phyloP scores from a whole-genome alignment of 768 basidiomycete species.

The Lactifluus subvellereus region DNA sequence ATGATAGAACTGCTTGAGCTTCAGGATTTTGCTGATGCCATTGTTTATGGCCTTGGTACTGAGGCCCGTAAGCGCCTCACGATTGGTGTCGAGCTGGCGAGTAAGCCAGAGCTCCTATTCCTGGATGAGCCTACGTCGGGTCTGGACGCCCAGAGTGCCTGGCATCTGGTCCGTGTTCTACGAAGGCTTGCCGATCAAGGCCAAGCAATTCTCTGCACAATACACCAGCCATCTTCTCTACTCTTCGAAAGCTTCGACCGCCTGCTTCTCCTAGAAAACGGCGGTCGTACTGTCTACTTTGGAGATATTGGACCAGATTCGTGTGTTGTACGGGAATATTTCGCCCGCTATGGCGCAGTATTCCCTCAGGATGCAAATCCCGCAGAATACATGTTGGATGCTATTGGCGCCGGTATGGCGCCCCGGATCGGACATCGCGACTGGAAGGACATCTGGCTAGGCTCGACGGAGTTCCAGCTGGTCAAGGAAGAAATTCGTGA shows the following conservation, averaged over 20 bases:
- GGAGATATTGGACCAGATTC: constrained; percentile 82
- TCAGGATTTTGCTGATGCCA: constrained; percentile 76
- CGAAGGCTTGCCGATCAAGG: constrained; percentile 79
- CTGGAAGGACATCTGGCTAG: constrained; percentile 82
- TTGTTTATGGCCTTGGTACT: constrained; percentile 63
- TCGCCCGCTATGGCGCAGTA: constrained; percentile 62
- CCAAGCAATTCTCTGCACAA: constrained; percentile 86
- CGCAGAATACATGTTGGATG: constrained; percentile 69
- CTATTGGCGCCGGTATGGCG: constrained; percentile 79
- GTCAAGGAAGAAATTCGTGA: constrained; percentile 32
- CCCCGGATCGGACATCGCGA: constrained; percentile 70
- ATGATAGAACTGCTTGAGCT: constrained; percentile 81
- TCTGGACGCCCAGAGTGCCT: constrained; percentile 62
- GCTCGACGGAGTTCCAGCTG: constrained; percentile 50
- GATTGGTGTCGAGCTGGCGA: constrained; percentile 87
- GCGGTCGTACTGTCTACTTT: constrained; percentile 92
- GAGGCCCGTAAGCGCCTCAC: constrained; percentile 82
- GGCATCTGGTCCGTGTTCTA: constrained; percentile 77
- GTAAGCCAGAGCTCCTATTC: constrained; percentile 76
- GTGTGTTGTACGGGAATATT: constrained; percentile 63
- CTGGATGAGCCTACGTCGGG: constrained; percentile 53
- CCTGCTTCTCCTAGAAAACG: constrained; percentile 59
- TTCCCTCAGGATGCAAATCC: constrained; percentile 80
- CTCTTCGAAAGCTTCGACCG: constrained; percentile 85
- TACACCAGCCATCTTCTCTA: constrained; percentile 82